A percentile compares a stretch with the other conserved stretches of the same genome.
These are phyloP conservation scores for Warburgia ugandensis DNA, from an alignment of 164 flowering plant species.

Conservation along the genomic window DNA sequence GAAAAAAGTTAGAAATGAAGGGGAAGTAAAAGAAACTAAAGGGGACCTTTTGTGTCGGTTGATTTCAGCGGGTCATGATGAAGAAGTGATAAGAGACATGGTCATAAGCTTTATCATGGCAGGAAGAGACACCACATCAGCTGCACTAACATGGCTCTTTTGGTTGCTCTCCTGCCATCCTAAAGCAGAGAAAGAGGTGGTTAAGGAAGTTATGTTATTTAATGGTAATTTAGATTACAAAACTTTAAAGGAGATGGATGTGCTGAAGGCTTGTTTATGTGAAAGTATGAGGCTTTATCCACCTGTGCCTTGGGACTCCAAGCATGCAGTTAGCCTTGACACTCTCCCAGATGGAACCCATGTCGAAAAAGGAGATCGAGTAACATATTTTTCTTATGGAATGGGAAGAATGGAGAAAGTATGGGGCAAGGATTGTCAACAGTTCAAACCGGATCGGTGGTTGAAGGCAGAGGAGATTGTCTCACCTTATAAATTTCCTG, in stretches of 20 bases:
- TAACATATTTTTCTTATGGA: conserved; percentile 52
- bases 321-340: conserved; percentile 41
- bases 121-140: conserved; percentile 71
- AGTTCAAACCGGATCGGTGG: conserved; percentile 77
- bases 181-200: conserved; percentile 14
- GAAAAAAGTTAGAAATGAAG: conserved; percentile 16
- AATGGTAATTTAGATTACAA: conserved; percentile 22
- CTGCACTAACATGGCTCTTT: conserved; percentile 78
- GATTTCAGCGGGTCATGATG: conserved; percentile 33
- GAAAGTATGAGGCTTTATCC: conserved; percentile 88
- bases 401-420: conserved; percentile 82
- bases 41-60: conserved; percentile 47
- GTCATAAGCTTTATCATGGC: conserved; percentile 70
- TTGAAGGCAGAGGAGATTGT: conserved; percentile 15
- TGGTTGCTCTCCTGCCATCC: conserved; percentile 15
- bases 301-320: conserved; percentile 68
- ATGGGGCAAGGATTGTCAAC: conserved; percentile 49
- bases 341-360: conserved; percentile 65
- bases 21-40: not conserved
- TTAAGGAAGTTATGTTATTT: conserved; percentile 14
- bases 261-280: conserved; percentile 56
- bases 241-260: conserved; percentile 44
- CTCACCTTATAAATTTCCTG: conserved; percentile 45
- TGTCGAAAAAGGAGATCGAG: conserved; percentile 41
- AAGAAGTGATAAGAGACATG: conserved; percentile 47